These are phyloP conservation scores for Phyllosticta citriasiana DNA, from an alignment of 2,329 filamentous ascomycete genomes.

Conservation along the genomic window DNA sequence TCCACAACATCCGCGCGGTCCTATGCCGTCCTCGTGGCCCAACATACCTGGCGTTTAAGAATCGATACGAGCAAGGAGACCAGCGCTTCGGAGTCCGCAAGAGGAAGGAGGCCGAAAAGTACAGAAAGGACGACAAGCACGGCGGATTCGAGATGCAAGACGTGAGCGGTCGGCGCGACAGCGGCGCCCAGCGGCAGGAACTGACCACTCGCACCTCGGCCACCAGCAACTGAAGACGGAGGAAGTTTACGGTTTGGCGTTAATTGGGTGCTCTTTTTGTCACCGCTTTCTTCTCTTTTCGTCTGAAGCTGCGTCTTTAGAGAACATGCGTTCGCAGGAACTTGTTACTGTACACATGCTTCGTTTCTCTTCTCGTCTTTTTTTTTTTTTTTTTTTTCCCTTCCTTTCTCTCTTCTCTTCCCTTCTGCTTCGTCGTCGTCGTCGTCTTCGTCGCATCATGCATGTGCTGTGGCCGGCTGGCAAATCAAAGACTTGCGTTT, in stretches of 20 bases:
- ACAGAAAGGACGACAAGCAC: conserved; percentile 36
- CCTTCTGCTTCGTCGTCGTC: not conserved
- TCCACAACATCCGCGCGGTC: conserved; percentile 73
- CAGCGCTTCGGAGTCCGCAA: conserved; percentile 63
- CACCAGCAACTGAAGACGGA: not conserved
- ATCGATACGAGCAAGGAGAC: conserved; percentile 65
- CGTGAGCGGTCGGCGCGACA: conserved; percentile 12
- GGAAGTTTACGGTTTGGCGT: not conserved
- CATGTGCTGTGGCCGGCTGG: too few relatives aligned
- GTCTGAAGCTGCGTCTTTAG: not conserved
- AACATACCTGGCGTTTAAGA: conserved; percentile 83
- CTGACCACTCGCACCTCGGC: not conserved
- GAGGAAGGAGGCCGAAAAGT: conserved; percentile 38
- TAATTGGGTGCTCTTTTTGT: not conserved
- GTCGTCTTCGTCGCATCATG: not conserved
- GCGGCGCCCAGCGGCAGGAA: not conserved
- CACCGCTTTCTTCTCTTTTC: not conserved
- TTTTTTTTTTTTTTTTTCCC: not conserved
- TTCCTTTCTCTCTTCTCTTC: not conserved
- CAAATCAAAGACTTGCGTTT: too few relatives aligned
- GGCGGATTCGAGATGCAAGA: conserved; percentile 62
- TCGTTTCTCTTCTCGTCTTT: not conserved
- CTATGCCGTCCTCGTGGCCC: conserved; percentile 75
- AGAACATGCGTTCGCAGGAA: not conserved
- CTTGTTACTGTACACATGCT: not conserved